Evolutionary conservation across 257 asterid genomes (phyloP).

Genomic region (Cordia subcordata): DNA sequence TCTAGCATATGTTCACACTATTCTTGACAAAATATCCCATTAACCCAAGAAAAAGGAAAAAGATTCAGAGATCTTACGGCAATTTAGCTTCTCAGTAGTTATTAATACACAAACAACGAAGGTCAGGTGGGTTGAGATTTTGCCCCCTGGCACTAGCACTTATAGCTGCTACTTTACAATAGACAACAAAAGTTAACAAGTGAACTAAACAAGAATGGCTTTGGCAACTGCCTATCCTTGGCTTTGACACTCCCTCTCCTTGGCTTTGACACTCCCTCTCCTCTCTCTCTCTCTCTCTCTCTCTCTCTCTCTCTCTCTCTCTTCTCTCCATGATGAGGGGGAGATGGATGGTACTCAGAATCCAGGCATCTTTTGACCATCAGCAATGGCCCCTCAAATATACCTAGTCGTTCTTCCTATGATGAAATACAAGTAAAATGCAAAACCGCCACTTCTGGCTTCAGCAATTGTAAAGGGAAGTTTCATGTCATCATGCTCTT

Average conservation of each 20-base stretch:
- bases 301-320: slow-evolving; percentile 17
- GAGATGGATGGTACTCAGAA: slow-evolving; percentile 24
- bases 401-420: slow-evolving; percentile 11
- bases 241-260: too few relatives aligned
- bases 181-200: slow-evolving; percentile 4
- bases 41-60: slow-evolving; percentile 9
- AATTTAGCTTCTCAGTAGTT: slow-evolving; percentile 30
- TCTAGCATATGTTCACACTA: too few relatives aligned
- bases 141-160: slow-evolving; percentile 37
- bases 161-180: slow-evolving; percentile 42
- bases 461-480: slow-evolving; percentile 6
- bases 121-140: slow-evolving; percentile 46
- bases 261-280: slow-evolving; percentile 17
- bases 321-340: slow-evolving; percentile 8
- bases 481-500: neutral
- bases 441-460: neutral
- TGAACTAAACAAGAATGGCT: slow-evolving; percentile 5
- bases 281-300: neutral
- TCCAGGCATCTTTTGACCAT: slow-evolving; percentile 24
- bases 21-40: too few relatives aligned
- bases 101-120: slow-evolving; percentile 23
- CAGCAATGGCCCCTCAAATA: slow-evolving; percentile 12
- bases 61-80: slow-evolving; percentile 27
- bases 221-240: too few relatives aligned
- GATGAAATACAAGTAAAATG: slow-evolving; percentile 14